phyloP scores from a whole-genome alignment of 305 asterid genomes.

The Andrographis paniculata region DNA sequence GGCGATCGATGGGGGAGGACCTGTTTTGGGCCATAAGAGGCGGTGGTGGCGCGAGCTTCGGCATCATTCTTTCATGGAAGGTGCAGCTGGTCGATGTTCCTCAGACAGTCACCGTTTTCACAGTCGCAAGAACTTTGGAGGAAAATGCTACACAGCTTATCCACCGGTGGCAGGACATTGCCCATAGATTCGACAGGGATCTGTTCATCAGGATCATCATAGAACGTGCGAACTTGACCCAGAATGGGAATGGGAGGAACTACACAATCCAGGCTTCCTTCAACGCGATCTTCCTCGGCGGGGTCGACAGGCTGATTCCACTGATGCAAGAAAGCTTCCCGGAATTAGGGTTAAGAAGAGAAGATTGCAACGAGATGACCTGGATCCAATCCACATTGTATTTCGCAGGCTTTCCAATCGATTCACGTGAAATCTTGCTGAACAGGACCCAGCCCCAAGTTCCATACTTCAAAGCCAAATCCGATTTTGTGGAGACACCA shows the following conservation, averaged over 20 bases:
- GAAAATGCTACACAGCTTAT: conserved; percentile 21
- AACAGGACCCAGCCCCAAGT: conserved; percentile 9
- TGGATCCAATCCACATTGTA: conserved; percentile 23
- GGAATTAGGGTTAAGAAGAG: conserved; percentile 22
- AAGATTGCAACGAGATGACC: conserved; percentile 26
- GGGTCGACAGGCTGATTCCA: conserved; percentile 14
- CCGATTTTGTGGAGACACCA: conserved; percentile 21
- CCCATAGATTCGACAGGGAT: conserved; percentile 10
- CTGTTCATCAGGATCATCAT: conserved; percentile 14
- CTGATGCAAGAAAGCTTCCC: conserved; percentile 26
- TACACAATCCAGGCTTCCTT: conserved; percentile 13
- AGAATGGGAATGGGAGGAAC: conserved; percentile 7
- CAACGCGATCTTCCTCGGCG: conserved; percentile 19
- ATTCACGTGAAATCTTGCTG: conserved; percentile 12
- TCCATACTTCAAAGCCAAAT: conserved; percentile 21
- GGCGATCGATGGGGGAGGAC: background rate
- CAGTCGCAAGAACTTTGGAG: conserved; percentile 8
- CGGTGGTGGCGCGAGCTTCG: conserved; percentile 26
- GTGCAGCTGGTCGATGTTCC: conserved; percentile 22
- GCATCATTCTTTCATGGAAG: conserved; percentile 22
- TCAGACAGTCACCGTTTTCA: conserved; percentile 21
- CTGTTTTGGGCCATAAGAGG: background rate
- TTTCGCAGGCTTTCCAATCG: background rate
- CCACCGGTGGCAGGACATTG: conserved; percentile 22
- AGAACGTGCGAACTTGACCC: conserved; percentile 5